phyloP scores from a whole-genome alignment of 192 early-diverging fungal species.

The Coemansia sp. region DNA sequence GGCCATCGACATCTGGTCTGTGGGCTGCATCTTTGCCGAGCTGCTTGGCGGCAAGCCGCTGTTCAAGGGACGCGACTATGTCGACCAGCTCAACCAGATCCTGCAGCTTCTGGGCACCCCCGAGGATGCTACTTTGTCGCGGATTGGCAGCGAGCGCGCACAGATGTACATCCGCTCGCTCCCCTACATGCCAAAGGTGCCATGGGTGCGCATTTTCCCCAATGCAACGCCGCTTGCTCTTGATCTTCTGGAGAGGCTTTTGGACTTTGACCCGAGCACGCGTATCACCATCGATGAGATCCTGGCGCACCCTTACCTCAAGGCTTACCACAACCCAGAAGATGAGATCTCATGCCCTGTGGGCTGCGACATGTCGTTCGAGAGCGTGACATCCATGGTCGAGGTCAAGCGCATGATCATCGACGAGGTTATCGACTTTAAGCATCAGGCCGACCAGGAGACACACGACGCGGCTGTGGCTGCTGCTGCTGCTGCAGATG shows the following conservation, averaged over 20 bases:
- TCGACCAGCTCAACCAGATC: conserved; percentile 99
- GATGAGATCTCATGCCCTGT: conserved; percentile 67
- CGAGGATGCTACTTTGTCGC: conserved; percentile 80
- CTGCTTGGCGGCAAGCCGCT: conserved; percentile 89
- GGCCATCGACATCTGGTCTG: conserved; percentile 99
- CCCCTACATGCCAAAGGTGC: conserved; percentile 84
- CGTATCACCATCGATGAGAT: conserved; percentile 93
- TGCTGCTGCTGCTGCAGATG: conserved; percentile 33
- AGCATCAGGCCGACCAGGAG: conserved; percentile 56
- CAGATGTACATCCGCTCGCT: conserved; percentile 93
- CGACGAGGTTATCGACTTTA: conserved; percentile 78
- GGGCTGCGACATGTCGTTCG: conserved; percentile 48
- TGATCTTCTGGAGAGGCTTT: conserved; percentile 81
- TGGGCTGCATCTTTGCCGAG: conserved; percentile 99
- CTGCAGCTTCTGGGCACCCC: conserved; percentile 93
- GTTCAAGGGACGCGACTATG: conserved; percentile 95
- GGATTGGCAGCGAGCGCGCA: conserved; percentile 92
- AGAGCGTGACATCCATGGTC: conserved; percentile 40
- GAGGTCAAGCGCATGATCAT: conserved; percentile 69
- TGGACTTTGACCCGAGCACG: conserved; percentile 90
- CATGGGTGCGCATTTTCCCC: conserved; percentile 85
- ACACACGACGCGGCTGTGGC: conserved; percentile 43
- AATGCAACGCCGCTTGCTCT: conserved; percentile 77
- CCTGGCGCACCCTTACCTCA: conserved; percentile 89
- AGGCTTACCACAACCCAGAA: conserved; percentile 86